Percentiles rank a stretch among this genome's conserved stretches.
phyloP scores from a whole-genome alignment of 2,329 filamentous ascomycete species.

The Podosphaera fusca region DNA sequence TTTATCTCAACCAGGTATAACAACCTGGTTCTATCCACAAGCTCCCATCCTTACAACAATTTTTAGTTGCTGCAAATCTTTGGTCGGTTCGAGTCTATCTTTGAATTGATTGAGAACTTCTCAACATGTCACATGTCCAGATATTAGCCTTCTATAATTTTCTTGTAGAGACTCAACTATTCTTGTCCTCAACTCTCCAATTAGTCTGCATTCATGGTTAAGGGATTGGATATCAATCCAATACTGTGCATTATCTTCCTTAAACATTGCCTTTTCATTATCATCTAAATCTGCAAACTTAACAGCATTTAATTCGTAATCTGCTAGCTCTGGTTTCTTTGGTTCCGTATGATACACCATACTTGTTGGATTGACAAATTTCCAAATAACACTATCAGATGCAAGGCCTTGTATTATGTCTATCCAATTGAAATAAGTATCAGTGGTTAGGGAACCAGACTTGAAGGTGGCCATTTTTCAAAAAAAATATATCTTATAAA shows the following conservation, averaged over 20 bases:
- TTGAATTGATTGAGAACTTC: too few relatives aligned
- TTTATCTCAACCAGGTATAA: too few relatives aligned
- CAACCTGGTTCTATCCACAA: too few relatives aligned
- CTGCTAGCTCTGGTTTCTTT: neutral
- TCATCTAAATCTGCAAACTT: constrained; percentile 1
- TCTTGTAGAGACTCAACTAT: neutral
- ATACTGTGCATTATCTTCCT: neutral
- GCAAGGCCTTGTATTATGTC: neutral
- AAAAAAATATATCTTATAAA: neutral
- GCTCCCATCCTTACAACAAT: too few relatives aligned
- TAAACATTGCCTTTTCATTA: neutral
- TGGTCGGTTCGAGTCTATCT: too few relatives aligned
- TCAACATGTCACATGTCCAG: too few relatives aligned
- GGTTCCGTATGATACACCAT: neutral
- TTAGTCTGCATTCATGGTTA: neutral
- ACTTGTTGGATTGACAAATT: neutral
- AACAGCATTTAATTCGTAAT: neutral
- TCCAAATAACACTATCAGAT: neutral
- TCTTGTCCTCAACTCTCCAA: neutral
- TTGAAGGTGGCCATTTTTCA: neutral
- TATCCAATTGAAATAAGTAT: neutral
- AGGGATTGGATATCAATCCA: neutral
- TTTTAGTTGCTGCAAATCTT: too few relatives aligned
- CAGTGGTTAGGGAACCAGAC: neutral
- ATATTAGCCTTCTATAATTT: neutral